Conservation (phyloP, 495 filamentous ascomycete species). For the Daldinia caldariorum region DNA sequence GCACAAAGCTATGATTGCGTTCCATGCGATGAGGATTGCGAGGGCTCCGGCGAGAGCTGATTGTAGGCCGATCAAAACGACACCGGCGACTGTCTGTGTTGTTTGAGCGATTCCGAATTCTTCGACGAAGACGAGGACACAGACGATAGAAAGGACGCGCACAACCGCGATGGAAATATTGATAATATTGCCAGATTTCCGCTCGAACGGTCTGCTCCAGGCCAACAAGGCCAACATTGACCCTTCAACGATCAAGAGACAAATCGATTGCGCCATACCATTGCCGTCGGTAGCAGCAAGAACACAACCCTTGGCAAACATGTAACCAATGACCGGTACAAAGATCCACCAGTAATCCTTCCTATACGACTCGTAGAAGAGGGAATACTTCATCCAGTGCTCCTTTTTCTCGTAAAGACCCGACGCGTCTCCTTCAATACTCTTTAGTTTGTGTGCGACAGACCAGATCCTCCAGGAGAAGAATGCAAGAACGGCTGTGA, state of each 20-base stretch:
- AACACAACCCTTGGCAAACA: conserved; percentile 88
- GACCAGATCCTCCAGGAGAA: conserved; percentile 86
- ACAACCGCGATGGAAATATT: conserved; percentile 94
- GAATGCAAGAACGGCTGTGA: conserved; percentile 79
- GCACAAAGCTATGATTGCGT: conserved; percentile 83
- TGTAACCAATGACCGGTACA: conserved; percentile 89
- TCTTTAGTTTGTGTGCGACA: conserved; percentile 78
- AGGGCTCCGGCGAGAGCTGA: conserved; percentile 82
- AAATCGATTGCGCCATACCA: conserved; percentile 80
- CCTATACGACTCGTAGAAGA: conserved; percentile 97
- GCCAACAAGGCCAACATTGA: conserved; percentile 75
- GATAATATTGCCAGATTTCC: conserved; percentile 87
- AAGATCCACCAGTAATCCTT: conserved; percentile 97
- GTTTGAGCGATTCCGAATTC: conserved; percentile 90
- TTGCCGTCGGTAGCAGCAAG: conserved; percentile 89
- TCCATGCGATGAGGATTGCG: conserved; percentile 89
- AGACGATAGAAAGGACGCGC: conserved; percentile 89
- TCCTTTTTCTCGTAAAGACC: conserved; percentile 87
- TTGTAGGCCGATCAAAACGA: conserved; percentile 90
- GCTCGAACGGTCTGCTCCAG: conserved; percentile 87
- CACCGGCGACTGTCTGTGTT: conserved; percentile 90
- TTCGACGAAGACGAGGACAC: conserved; percentile 93
- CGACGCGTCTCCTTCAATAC: conserved; percentile 74
- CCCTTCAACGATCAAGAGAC: conserved; percentile 82
- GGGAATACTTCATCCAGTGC: conserved; percentile 92